Base-by-base conservation (phyloP, 1,284 basidiomycete species). In the Pseudozyma sp. region DNA sequence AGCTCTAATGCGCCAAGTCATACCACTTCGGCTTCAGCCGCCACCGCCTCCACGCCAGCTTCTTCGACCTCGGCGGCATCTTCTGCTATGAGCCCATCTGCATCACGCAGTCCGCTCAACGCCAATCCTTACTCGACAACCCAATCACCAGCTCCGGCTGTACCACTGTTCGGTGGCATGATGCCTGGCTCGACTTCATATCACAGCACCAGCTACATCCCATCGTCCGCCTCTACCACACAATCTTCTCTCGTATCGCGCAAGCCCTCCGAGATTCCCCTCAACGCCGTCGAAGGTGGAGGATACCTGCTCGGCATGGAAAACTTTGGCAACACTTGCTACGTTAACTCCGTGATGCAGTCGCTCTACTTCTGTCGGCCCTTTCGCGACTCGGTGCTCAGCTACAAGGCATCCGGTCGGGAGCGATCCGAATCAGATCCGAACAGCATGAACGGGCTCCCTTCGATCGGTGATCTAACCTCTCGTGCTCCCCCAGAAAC, bases 311-410 rank as follows among this genome's bases (percentile, higher is more conserved):
- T 79, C n/a, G 80, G 79, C n/a, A 73, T 80, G 73, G 70, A 77
- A 37, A 81, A 81, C 64, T 82, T 83, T 54, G 81, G 81, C 39
- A 83, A 83, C 49, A 82, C 81, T 19, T 83, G 81, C 84, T 99
- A 99, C 85, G 94, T 92, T 87, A 99, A 98, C 86, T 98, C 96
- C 16, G 93, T 99, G 31, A 88, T 99, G 10, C 96, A 99, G 85
- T 92, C 96, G 0, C 89, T 99, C 57, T 99, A 97, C 86, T 92
- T 91, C 75, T 93, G 92, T 75, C 85, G 87, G n/a, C 92, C 92
- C 0, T 93, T 94, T 81, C 88, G 92, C 42, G 89, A 92, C 45
- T 90, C 92, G 62, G 86, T 94, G 68, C 87, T 82, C 46, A 68
- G 65, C 53, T 67, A 75, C 45, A 68, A 68, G 42, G 17, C 33